These are phyloP conservation scores for Boletus coccyginus DNA, from an alignment of 768 basidiomycete genomes.

Conservation along the genomic window DNA sequence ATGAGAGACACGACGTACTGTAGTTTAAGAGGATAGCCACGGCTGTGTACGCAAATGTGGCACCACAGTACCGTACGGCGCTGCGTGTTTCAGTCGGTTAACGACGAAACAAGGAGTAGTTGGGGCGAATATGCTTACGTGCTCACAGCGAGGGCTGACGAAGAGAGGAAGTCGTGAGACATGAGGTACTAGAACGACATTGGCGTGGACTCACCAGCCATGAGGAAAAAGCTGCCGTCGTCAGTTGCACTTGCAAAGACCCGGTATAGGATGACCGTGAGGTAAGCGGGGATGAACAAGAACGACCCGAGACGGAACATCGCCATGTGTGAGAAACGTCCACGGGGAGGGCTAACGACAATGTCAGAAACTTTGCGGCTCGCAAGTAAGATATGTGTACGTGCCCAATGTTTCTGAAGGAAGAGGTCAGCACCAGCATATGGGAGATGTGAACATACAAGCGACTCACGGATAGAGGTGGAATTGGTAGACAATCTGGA, in stretches of 20 bases:
- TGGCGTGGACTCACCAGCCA: conserved; percentile 57
- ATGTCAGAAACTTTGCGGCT: conserved; percentile 3
- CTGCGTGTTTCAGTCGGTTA: conserved; percentile 36
- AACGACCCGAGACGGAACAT: conserved; percentile 90
- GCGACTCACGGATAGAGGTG: conserved; percentile 79
- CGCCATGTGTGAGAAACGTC: conserved; percentile 77
- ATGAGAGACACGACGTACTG: conserved; percentile 43
- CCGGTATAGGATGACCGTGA: conserved; percentile 73
- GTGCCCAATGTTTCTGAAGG: conserved; percentile 61
- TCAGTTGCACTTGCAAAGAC: conserved; percentile 65
- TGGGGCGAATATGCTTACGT: conserved; percentile 52
- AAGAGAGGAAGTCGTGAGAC: conserved; percentile 4
- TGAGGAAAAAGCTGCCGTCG: conserved; percentile 75
- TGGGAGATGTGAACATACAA: background rate
- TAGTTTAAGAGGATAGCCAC: conserved; percentile 87
- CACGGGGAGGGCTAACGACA: conserved; percentile 63
- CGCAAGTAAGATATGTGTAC: conserved; percentile 10
- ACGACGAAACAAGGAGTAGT: background rate
- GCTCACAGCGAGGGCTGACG: conserved; percentile 67
- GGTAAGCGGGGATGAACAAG: conserved; percentile 87
- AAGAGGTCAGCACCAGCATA: background rate
- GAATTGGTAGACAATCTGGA: conserved; percentile 89
- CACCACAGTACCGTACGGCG: conserved; percentile 84
- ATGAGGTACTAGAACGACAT: background rate
- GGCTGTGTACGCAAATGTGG: conserved; percentile 87